Base-by-base conservation (phyloP, 352 stramenopile genomes). In the Globisporangium nunn region DNA sequence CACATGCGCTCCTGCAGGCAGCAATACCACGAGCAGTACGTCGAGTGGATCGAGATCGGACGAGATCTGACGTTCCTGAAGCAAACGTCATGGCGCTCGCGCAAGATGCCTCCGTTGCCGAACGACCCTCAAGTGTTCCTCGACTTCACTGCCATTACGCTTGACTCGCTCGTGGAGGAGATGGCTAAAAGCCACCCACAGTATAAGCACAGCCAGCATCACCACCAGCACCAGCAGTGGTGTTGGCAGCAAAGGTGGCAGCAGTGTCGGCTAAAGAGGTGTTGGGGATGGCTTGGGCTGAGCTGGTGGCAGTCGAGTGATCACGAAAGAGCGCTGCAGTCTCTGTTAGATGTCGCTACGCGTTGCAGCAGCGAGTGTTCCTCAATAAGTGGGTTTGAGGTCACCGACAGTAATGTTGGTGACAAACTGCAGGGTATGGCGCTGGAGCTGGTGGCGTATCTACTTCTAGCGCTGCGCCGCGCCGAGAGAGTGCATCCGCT, bases 61-160 rank as follows among this genome's bases (percentile, higher is more conserved):
- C 23, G 31, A 11, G 58, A 64, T 40, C 15, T 59, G 43, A 47
- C n/a, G 14, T 64, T 52, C 39, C 29, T 59, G 43, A 15, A 56
- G 17, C 41, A 44, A 8, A 44, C 29, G 2, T 10, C 5, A 3
- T 40, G 35, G 35, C 12, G 35, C 8, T 1, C 6, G 35, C 35
- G 35, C 35, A 40, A 12, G 8, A 40, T 6, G 8, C 6, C 14
- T 15, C n/a, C 8, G 50, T 4, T 15, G 6, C 11, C 41, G 28
- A 44, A 4, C 18, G 43, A 40, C 8, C 54, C 46, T 12, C 45
- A 53, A 6, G 15, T 30, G 15, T 29, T 40, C 18, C 46, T 48
- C 18, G 17, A 29, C 18, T 43, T 46, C 8, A 15, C 23, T 14
- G 30, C 14, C 1, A 28, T 40, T 6, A 17, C 31, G 28, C 35